phyloP scores from a whole-genome alignment of 2,329 filamentous ascomycete genomes.

The Diaporthe amygdali region DNA sequence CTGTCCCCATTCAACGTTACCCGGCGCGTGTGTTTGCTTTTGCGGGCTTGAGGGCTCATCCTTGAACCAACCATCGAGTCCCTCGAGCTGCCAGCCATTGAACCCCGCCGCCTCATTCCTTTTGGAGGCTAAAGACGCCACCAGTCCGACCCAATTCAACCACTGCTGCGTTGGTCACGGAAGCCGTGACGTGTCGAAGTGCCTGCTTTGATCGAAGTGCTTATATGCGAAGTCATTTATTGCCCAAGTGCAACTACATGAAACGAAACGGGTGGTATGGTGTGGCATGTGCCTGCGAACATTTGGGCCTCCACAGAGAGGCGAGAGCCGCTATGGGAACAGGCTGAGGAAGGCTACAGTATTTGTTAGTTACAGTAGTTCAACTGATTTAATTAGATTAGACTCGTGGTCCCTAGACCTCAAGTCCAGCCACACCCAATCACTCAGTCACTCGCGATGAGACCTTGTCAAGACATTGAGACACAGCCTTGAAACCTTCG shows the following conservation, averaged over 20 bases:
- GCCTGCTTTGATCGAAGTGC: background rate
- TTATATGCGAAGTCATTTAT: background rate
- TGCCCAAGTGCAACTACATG: background rate
- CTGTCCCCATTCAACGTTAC: background rate
- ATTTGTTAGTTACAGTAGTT: background rate
- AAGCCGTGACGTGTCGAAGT: background rate
- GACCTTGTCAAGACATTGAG: background rate
- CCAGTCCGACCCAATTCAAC: background rate
- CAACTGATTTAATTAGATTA: background rate
- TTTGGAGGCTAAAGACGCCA: background rate
- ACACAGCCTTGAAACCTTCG: background rate
- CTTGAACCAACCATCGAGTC: background rate
- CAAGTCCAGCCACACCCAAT: background rate
- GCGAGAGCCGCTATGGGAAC: background rate
- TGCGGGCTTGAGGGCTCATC: conserved; percentile 3
- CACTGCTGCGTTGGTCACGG: background rate
- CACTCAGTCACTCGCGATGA: background rate
- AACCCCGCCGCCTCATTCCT: background rate
- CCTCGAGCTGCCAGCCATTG: background rate
- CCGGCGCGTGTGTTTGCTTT: background rate
- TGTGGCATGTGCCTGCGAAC: background rate
- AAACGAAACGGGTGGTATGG: conserved; percentile 4
- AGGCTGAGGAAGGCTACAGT: background rate
- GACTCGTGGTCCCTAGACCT: background rate
- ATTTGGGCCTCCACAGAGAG: background rate